Base-by-base conservation (phyloP, 306 rosid species). In the Pyrus pyrifolia region DNA sequence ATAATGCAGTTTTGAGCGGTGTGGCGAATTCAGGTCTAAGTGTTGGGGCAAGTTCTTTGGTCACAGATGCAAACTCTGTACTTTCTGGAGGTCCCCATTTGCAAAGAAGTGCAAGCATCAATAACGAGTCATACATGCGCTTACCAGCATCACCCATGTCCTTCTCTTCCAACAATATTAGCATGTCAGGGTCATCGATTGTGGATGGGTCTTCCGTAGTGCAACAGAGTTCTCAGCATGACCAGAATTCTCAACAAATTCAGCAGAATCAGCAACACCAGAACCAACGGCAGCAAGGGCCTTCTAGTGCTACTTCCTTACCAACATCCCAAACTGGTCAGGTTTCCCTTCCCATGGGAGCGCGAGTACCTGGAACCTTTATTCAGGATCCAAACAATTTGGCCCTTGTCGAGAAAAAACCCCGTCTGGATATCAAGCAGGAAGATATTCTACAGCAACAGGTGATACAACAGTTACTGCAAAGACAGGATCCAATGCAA, bases 101-200 rank as follows among this genome's bases (percentile, higher is more conserved):
- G 85, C 99, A 92, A 85, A 89, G 99, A 91, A 95, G 99, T 83
- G 97, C 97, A 52, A 95, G 99, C 85, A 81, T 88, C 85, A 95
- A 95, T 70, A 83, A 88, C 21, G 97, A 95, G 74, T 87, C 99
- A 4, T 90, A 95, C 78, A 49, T 92, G 76, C 93, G 99, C 49
- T 82, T 90, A 67, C 99, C 99, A 23, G 89, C 99, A 13, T 95
- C 99, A 6, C 99, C 99, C 13, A 80, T 92, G 92, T 95, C 99
- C 17, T 95, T 89, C 82, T 86, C 97, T n/a, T 95, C 99, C 73
- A 90, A 95, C 86, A 95, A 95, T 79, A 83, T 90, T 75, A 93
- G 96, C 84, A 86, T 92, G 77, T 89, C 98, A 0, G 98, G 97
- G 12, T 95, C 98, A 64, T 88, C 98, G 1, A 91, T 87, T 67